Conservation (phyloP, 2,329 filamentous ascomycete genomes). For the Knufia petricola region DNA sequence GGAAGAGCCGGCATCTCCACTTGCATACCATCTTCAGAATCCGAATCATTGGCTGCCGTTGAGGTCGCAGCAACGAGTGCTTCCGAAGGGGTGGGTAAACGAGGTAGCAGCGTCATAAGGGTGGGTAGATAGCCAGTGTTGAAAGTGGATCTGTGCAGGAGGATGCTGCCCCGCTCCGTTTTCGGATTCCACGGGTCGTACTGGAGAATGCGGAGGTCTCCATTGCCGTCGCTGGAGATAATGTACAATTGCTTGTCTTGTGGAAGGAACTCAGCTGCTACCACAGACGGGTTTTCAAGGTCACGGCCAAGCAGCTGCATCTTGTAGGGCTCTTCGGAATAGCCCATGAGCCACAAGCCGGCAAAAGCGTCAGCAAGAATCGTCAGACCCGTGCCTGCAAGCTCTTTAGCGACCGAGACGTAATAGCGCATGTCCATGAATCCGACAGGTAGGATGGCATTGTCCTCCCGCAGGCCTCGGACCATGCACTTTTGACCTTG, state of each 20-base stretch:
- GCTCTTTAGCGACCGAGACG: conserved; percentile 72
- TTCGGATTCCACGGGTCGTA: conserved; percentile 96
- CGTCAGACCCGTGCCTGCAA: conserved; percentile 74
- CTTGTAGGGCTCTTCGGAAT: conserved; percentile 92
- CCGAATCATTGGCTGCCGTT: conserved; percentile 25
- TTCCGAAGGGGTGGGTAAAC: conserved; percentile 44
- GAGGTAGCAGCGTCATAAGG: conserved; percentile 65
- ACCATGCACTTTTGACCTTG: conserved; percentile 98
- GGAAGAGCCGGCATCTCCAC: conserved; percentile 2
- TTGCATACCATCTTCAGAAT: conserved; percentile 29
- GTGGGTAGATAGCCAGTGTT: conserved; percentile 72
- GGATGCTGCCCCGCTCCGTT: conserved; percentile 75
- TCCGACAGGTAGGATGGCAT: conserved; percentile 80
- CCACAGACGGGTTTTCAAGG: conserved; percentile 63
- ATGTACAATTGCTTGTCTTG: conserved; percentile 61
- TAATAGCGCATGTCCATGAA: conserved; percentile 98
- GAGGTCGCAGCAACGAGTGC: conserved; percentile 18
- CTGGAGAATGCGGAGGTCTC: conserved; percentile 78
- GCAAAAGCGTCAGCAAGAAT: conserved; percentile 85
- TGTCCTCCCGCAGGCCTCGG: conserved; percentile 87
- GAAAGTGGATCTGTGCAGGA: conserved; percentile 82
- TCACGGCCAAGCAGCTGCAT: conserved; percentile 90
- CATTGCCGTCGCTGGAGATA: conserved; percentile 71
- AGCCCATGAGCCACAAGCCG: conserved; percentile 91
- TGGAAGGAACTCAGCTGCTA: conserved; percentile 79